A percentile compares a stretch with the other conserved stretches of the same genome.
Conservation (phyloP, 2,329 filamentous ascomycete genomes). For the Hypoxylon rubiginosum region DNA sequence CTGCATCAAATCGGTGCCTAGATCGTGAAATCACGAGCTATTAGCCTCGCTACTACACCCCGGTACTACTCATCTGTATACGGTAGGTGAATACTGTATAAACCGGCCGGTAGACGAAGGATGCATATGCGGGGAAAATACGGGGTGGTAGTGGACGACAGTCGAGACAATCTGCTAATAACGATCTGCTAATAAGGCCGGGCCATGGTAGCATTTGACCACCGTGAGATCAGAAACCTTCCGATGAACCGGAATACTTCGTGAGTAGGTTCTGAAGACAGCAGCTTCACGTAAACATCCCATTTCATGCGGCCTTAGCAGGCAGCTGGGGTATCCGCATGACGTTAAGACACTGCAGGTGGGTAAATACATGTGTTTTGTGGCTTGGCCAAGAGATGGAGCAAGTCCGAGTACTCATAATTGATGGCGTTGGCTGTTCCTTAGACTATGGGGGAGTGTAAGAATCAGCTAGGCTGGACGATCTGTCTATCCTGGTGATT, state of each 20-base stretch:
- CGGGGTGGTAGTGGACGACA: neutral
- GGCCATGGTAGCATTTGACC: slow-evolving; percentile 1
- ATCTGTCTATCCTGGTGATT: too few species aligned
- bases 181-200: slow-evolving; percentile 21
- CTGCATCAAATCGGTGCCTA: slow-evolving; percentile 13
- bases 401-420: neutral
- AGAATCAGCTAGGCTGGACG: neutral
- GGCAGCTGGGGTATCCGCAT: neutral
- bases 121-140: slow-evolving; percentile 24
- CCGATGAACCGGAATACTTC: slow-evolving; percentile 1
- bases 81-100: slow-evolving; percentile 11
- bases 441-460: neutral
- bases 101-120: slow-evolving; percentile 10
- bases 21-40: neutral
- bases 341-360: neutral
- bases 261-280: too few species aligned
- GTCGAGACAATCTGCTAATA: neutral
- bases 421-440: neutral
- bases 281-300: too few species aligned
- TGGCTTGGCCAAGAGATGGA: neutral
- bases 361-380: neutral
- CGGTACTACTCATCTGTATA: slow-evolving; percentile 2
- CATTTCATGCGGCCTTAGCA: neutral
- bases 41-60: neutral
- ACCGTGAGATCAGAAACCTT: neutral